A percentile compares a stretch with the other conserved stretches of the same genome.
phyloP scores from a whole-genome alignment of 2,329 filamentous ascomycete species.

The Hyphodiscus sp. region DNA sequence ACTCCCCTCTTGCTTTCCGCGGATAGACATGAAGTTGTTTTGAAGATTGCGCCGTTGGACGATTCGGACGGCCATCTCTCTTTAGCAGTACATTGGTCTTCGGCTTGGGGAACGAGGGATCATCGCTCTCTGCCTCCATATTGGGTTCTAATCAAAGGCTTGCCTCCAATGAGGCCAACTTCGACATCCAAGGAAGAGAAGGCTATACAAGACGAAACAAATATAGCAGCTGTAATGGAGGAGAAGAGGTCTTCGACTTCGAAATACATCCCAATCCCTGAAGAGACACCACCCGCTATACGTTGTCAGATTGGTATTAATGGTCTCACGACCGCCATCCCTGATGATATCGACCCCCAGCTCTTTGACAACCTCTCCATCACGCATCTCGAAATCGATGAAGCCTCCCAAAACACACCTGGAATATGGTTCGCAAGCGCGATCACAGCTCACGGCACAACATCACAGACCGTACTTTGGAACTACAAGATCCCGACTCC shows the following conservation, averaged over 20 bases:
- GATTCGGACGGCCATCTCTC: conserved; percentile 56
- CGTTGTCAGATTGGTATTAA: conserved; percentile 44
- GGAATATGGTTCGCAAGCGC: conserved; percentile 53
- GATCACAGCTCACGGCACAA: conserved; percentile 48
- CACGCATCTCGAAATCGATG: conserved; percentile 16
- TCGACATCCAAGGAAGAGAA: conserved; percentile 4
- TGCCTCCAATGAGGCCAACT: conserved; percentile 4
- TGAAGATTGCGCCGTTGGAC: conserved; percentile 49
- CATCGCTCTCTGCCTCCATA: conserved; percentile 50
- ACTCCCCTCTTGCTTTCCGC: conserved; percentile 50
- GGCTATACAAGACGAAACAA: not conserved
- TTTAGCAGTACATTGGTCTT: conserved; percentile 49
- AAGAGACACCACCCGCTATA: conserved; percentile 28
- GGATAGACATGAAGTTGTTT: conserved; percentile 40
- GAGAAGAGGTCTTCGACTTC: not conserved
- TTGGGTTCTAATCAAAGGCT: conserved; percentile 46
- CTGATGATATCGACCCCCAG: conserved; percentile 30
- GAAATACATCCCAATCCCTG: conserved; percentile 17
- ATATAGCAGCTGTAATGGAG: not conserved
- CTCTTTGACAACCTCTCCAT: conserved; percentile 18
- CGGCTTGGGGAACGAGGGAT: conserved; percentile 46
- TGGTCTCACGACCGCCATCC: conserved; percentile 41
- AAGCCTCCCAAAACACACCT: conserved; percentile 23
- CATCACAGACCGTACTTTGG: conserved; percentile 51
- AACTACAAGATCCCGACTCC: conserved; percentile 51